Evolutionary conservation across 345 rosid genomes (phyloP).

Genomic region (Raphanus raphanistrum): DNA sequence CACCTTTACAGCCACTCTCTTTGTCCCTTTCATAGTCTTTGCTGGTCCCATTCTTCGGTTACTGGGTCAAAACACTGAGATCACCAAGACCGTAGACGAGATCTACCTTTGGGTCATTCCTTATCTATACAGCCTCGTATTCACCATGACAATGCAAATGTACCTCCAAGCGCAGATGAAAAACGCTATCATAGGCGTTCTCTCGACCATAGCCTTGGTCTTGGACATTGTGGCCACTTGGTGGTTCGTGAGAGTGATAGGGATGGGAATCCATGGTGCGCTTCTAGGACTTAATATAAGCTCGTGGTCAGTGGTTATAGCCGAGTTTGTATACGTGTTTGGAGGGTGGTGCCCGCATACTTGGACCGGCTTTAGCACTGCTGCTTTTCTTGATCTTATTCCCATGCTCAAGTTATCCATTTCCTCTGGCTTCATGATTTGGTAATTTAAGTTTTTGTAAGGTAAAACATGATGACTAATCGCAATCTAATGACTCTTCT

Average conservation of each 20-base stretch:
- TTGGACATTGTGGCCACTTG: slow-evolving; percentile 45
- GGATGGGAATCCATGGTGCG: slow-evolving; percentile 53
- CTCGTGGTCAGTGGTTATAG: slow-evolving; percentile 47
- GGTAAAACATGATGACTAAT: not conserved
- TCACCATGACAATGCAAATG: slow-evolving; percentile 52
- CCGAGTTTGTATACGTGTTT: slow-evolving; percentile 49
- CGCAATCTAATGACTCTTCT: not conserved
- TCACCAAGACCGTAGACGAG: slow-evolving; percentile 44
- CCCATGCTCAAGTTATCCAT: slow-evolving; percentile 56
- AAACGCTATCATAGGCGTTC: slow-evolving; percentile 49
- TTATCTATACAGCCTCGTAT: slow-evolving; percentile 39
- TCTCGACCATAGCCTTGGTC: slow-evolving; percentile 34
- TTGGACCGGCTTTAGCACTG: slow-evolving; percentile 57
- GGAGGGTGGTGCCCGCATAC: slow-evolving; percentile 68
- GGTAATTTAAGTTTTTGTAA: slow-evolving; percentile 30
- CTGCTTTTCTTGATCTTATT: slow-evolving; percentile 49
- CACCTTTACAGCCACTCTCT: slow-evolving; percentile 34
- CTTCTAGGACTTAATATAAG: slow-evolving; percentile 49
- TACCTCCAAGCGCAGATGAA: slow-evolving; percentile 60
- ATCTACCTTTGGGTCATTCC: slow-evolving; percentile 63
- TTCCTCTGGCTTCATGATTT: slow-evolving; percentile 66
- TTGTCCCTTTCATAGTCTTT: slow-evolving; percentile 47
- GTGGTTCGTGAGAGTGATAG: slow-evolving; percentile 44
- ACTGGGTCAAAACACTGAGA: slow-evolving; percentile 44
- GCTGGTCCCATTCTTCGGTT: slow-evolving; percentile 45